phyloP scores from a whole-genome alignment of 31 red algal species.

The Bonnemaisonia californica region DNA sequence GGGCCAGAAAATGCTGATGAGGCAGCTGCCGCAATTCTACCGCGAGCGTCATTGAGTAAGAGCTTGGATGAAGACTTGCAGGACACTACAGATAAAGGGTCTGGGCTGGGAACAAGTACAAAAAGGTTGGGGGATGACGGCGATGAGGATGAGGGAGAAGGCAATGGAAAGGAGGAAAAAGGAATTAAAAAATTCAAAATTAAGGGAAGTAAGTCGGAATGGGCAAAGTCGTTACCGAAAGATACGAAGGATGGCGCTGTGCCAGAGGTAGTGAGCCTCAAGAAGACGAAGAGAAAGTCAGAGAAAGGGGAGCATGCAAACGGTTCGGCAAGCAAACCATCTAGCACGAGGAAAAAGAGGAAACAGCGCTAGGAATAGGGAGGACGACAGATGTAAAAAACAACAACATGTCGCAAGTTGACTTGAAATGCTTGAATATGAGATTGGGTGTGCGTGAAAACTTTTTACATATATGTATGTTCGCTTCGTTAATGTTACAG shows the following conservation, averaged over 20 bases:
- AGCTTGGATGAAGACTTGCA: conserved; percentile 31
- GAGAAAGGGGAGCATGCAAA: background rate
- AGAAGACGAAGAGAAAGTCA: conserved; percentile 33
- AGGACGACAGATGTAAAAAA: background rate
- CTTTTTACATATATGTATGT: too few species aligned
- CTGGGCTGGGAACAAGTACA: background rate
- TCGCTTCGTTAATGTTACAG: too few species aligned
- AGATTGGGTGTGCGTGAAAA: too few species aligned
- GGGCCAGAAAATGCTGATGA: conserved; percentile 26
- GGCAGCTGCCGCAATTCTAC: conserved; percentile 19
- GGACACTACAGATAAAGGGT: background rate
- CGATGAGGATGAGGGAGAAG: conserved; percentile 5
- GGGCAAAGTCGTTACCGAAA: conserved; percentile 28
- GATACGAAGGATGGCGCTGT: background rate
- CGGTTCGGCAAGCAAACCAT: background rate
- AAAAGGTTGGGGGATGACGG: background rate
- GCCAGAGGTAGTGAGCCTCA: conserved; percentile 48
- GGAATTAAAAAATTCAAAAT: conserved; percentile 48
- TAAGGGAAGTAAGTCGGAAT: conserved; percentile 43
- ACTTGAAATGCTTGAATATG: too few species aligned
- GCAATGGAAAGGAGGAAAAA: conserved; percentile 4
- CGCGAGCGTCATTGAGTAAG: conserved; percentile 23
- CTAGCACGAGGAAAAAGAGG: background rate
- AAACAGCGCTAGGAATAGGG: background rate
- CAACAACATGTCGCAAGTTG: background rate